Conservation (phyloP, 306 rosid species). For the Dalbergia cultrata region DNA sequence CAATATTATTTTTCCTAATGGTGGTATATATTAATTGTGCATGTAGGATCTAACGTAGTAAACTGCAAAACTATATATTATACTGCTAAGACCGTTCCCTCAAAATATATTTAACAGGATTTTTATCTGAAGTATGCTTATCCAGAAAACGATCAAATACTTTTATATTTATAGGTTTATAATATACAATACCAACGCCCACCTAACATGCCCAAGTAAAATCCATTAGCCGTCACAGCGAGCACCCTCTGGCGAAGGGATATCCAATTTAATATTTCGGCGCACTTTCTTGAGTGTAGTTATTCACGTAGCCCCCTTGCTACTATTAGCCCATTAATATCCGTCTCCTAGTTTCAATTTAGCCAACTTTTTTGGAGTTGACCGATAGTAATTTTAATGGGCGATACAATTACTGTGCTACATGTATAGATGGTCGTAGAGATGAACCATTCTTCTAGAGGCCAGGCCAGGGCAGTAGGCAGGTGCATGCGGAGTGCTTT, state of each 20-base stretch:
- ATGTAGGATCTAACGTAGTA: neutral
- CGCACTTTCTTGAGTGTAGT: no score
- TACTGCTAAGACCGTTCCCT: neutral
- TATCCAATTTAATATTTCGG: neutral
- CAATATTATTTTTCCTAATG: neutral
- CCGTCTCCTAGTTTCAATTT: neutral
- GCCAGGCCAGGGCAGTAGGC: no score
- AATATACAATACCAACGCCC: slow-evolving; percentile 8
- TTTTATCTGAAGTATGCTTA: neutral
- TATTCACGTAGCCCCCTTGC: neutral
- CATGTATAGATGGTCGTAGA: no score
- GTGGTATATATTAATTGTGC: slow-evolving; percentile 32
- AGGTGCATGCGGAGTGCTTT: no score
- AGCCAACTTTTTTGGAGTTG: neutral
- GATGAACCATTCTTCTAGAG: no score
- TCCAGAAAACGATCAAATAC: neutral
- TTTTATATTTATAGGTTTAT: neutral
- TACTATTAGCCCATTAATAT: neutral
- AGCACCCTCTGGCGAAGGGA: neutral
- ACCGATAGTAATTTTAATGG: neutral
- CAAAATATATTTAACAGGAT: neutral
- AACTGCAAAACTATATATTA: neutral
- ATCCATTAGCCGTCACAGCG: neutral
- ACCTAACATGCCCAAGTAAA: slow-evolving; percentile 15
- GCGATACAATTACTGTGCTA: no score